These are phyloP conservation scores for Lasiodiplodia sp. DNA, from an alignment of 2,329 filamentous ascomycete species.

Conservation along the genomic window DNA sequence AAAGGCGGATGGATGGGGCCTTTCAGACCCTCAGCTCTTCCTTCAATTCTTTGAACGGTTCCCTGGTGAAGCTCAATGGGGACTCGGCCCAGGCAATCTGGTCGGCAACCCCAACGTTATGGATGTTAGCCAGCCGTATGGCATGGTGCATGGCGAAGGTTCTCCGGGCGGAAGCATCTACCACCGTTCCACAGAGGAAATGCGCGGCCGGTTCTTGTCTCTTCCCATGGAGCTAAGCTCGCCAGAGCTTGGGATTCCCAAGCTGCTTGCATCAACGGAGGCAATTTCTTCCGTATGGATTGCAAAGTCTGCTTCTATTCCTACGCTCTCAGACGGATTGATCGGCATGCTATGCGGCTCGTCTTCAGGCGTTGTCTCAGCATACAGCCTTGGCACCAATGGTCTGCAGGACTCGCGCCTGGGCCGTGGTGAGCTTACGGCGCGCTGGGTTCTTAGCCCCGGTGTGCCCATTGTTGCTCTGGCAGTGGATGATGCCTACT, in stretches of 20 bases:
- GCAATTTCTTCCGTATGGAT: constrained; percentile 86
- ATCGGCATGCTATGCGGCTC: constrained; percentile 85
- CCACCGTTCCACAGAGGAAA: constrained; percentile 76
- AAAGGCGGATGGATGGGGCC: constrained; percentile 82
- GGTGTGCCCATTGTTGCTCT: constrained; percentile 90
- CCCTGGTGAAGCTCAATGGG: constrained; percentile 76
- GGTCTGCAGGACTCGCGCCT: constrained; percentile 67
- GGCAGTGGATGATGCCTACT: constrained; percentile 84
- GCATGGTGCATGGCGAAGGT: constrained; percentile 84
- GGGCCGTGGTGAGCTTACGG: constrained; percentile 77
- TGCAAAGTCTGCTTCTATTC: constrained; percentile 78
- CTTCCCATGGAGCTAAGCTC: constrained; percentile 66
- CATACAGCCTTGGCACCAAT: constrained; percentile 76
- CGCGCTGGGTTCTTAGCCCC: constrained; percentile 88
- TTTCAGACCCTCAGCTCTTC: constrained; percentile 76
- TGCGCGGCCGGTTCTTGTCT: constrained; percentile 76
- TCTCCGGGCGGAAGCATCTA: constrained; percentile 83
- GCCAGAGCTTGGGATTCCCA: constrained; percentile 76
- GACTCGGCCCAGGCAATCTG: constrained; percentile 76
- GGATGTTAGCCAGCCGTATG: constrained; percentile 87
- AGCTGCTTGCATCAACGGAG: constrained; percentile 72
- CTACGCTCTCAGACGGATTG: constrained; percentile 75
- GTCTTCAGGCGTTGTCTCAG: constrained; percentile 80
- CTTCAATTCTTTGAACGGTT: constrained; percentile 80
- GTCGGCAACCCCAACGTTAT: constrained; percentile 84